Base-by-base conservation (phyloP, 768 basidiomycete genomes). In the Cystobasidium onofrii region DNA sequence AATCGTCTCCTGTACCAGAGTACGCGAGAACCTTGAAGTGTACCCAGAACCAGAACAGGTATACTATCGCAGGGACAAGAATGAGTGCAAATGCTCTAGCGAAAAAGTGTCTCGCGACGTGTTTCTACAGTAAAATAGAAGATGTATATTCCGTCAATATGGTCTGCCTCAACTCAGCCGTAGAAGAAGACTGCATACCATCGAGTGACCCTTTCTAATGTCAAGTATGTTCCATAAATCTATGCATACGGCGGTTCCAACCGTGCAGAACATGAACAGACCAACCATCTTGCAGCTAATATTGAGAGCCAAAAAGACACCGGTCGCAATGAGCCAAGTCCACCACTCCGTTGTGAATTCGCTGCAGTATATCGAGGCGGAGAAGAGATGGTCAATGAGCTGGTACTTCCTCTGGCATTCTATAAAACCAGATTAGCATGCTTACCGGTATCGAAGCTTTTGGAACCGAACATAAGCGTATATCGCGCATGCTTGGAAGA, bases 231-330 rank as follows among this genome's bases (percentile, higher is more conserved):
- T 90, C 95, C 96, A 99, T 13, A 99, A 84, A 80, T 99, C 96
- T 74, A 95, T 87, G 34, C 90, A 79, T 54, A 98, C 96, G 6
- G 95, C 95, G 62, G 90, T 84, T 1, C 96, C 96, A 76, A 99
- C 88, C 17, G 90, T 86, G 50, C 87, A 70, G 73, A 99, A 97
- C 1, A 92, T 92, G 75, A 99, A 85, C 61, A 98, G 84, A 41
- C 96, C 96, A 77, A 97, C 97, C 82, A 98, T 96, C 82, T 99
- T 99, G 79, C 94, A 95, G 2, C 90, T 92, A 86, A 96, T 90
- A 1, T 93, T 91, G 81, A 92, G 92, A 39, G 93, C 92, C 87
- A 99, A 91, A 82, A 90, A 93, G 71, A 88, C 84, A 23, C 96
- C 96, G 1, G 95, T 97, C 1, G 89, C 85, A 50, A 89, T 80